phyloP scores from a whole-genome alignment of 805 yeast species.

The Candida orba region DNA sequence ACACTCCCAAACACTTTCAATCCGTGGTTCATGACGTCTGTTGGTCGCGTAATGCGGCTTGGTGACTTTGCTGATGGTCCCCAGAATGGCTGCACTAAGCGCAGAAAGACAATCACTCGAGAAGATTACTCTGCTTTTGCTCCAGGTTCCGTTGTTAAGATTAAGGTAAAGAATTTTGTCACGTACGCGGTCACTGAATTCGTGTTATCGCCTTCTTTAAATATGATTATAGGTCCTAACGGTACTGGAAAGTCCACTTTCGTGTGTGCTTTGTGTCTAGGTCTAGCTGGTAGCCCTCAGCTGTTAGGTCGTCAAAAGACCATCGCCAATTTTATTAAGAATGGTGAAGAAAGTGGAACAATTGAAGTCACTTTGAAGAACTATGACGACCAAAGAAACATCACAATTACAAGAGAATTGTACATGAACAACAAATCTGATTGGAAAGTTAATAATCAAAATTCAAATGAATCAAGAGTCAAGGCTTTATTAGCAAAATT shows the following conservation, averaged over 20 bases:
- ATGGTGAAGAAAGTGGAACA: slow-evolving; percentile 38
- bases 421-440: slow-evolving; percentile 34
- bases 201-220: slow-evolving; percentile 71
- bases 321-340: slow-evolving; percentile 61
- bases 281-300: slow-evolving; percentile 74
- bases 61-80: slow-evolving; percentile 10
- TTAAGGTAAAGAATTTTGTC: slow-evolving; percentile 58
- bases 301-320: slow-evolving; percentile 63
- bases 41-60: slow-evolving; percentile 5
- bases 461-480: slow-evolving; percentile 38
- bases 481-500: slow-evolving; percentile 37
- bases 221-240: slow-evolving; percentile 92
- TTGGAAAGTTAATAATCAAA: slow-evolving; percentile 43
- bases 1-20: no score
- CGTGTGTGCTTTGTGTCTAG: slow-evolving; percentile 87
- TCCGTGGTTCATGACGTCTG: background rate
- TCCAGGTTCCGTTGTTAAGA: slow-evolving; percentile 44
- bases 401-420: slow-evolving; percentile 26
- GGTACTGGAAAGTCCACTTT: slow-evolving; percentile 94
- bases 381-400: slow-evolving; percentile 31
- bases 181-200: slow-evolving; percentile 67
- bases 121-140: slow-evolving; percentile 21
- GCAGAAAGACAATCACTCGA: background rate
- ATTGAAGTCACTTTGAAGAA: slow-evolving; percentile 31
- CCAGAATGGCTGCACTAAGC: background rate